Evolutionary conservation across 129 eudicot species (phyloP).

Genomic region (Escallonia rubra): DNA sequence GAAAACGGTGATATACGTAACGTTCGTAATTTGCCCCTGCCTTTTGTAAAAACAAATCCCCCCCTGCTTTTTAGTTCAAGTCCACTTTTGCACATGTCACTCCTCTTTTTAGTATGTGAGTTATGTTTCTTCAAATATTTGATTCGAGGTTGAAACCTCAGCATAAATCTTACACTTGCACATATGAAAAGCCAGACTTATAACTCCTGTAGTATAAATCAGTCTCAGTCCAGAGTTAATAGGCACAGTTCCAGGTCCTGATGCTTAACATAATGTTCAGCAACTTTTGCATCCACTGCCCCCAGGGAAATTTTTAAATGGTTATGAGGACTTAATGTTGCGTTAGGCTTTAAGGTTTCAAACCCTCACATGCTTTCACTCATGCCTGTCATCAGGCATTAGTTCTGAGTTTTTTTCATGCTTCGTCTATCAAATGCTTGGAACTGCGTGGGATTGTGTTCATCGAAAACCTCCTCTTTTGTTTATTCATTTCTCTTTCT

Average conservation of each 20-base stretch:
- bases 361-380: not conserved
- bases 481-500: not conserved
- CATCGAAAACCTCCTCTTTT: not conserved
- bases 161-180: not conserved
- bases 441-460: not conserved
- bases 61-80: not conserved
- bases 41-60: too few species aligned
- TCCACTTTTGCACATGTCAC: not conserved
- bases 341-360: not conserved
- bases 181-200: too few species aligned
- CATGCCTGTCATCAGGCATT: not conserved
- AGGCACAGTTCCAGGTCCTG: not conserved
- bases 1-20: not conserved
- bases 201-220: too few species aligned
- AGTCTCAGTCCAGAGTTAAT: not conserved
- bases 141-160: not conserved
- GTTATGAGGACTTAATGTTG: not conserved
- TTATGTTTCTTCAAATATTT: too few species aligned
- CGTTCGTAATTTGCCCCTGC: too few species aligned
- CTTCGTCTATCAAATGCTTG: not conserved
- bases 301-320: not conserved
- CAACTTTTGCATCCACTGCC: not conserved
- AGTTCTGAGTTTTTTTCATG: not conserved
- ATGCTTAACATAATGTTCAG: not conserved
- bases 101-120: not conserved